Evolutionary conservation across 2,329 filamentous ascomycete genomes (phyloP).

Genomic region (Verticillium isaacii): DNA sequence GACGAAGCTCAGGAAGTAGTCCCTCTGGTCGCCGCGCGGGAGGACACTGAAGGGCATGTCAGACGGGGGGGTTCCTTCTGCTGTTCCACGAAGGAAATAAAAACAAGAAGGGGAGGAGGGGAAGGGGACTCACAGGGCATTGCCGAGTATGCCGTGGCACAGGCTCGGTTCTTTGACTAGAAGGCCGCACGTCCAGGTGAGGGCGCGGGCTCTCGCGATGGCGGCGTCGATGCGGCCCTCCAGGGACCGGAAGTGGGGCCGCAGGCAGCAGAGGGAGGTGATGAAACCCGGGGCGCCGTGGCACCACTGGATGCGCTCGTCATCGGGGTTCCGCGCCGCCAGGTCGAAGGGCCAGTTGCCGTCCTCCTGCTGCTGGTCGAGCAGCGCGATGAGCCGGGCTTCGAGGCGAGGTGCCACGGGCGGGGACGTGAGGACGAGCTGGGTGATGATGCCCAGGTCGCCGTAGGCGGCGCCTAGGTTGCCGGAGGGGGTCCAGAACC

Average conservation of each 20-base stretch:
- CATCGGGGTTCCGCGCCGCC: slow-evolving; percentile 32
- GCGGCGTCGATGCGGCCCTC: slow-evolving; percentile 47
- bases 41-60: slow-evolving; percentile 11
- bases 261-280: slow-evolving; percentile 46
- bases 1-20: slow-evolving; percentile 55
- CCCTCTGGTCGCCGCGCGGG: slow-evolving; percentile 25
- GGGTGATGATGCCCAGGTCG: slow-evolving; percentile 65
- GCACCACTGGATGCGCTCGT: slow-evolving; percentile 57
- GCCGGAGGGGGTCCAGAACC: slow-evolving; percentile 58
- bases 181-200: slow-evolving; percentile 52
- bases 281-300: slow-evolving; percentile 63
- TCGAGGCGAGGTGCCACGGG: slow-evolving; percentile 49
- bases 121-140: slow-evolving; percentile 47
- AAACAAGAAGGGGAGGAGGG: slow-evolving; percentile 15
- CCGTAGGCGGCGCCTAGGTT: slow-evolving; percentile 67
- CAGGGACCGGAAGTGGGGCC: slow-evolving; percentile 50
- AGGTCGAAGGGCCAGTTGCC: slow-evolving; percentile 57
- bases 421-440: slow-evolving; percentile 57
- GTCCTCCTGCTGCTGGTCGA: slow-evolving; percentile 54
- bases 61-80: not conserved
- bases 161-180: slow-evolving; percentile 61
- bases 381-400: slow-evolving; percentile 45
- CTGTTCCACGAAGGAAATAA: no score
- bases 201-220: slow-evolving; percentile 44
- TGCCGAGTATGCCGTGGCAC: slow-evolving; percentile 62